Conservation (phyloP, 2,329 filamentous ascomycete species). For the Colletotrichum chrysophilum region DNA sequence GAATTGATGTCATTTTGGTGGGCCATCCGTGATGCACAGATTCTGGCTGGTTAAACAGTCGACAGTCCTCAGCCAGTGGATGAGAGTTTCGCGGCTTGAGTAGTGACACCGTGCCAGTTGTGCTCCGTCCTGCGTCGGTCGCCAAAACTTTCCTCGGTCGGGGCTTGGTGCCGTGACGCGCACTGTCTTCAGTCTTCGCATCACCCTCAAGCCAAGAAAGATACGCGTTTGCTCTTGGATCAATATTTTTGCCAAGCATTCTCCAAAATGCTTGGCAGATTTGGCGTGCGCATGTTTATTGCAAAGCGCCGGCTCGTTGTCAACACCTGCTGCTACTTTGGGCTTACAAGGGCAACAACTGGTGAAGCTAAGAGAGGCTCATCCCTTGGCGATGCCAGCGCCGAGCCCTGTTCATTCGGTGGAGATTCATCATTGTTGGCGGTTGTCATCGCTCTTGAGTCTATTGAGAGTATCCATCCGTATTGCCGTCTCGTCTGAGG, state of each 20-base stretch:
- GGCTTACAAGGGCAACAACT: background rate
- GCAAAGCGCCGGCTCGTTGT: background rate
- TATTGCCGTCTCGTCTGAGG: background rate
- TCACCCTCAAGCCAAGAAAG: background rate
- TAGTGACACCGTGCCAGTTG: background rate
- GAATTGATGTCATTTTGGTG: background rate
- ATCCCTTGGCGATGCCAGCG: background rate
- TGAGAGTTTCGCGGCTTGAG: background rate
- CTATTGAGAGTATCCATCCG: background rate
- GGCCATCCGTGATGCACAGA: background rate
- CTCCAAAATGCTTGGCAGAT: slow-evolving; percentile 2
- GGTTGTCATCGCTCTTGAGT: background rate
- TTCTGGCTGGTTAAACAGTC: background rate
- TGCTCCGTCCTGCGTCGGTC: background rate
- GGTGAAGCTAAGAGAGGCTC: slow-evolving; percentile 9
- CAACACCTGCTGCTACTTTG: background rate
- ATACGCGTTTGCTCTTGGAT: background rate
- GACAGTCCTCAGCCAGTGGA: background rate
- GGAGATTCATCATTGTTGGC: background rate
- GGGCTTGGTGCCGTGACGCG: background rate
- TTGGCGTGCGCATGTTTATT: background rate
- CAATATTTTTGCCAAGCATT: background rate
- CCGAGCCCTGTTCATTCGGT: background rate
- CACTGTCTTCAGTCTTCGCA: background rate
- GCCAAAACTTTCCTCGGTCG: background rate